Percentiles rank a stretch among this genome's conserved stretches.
phyloP scores from a whole-genome alignment of 1,284 basidiomycete genomes.

The Ustilago shanxiensis region DNA sequence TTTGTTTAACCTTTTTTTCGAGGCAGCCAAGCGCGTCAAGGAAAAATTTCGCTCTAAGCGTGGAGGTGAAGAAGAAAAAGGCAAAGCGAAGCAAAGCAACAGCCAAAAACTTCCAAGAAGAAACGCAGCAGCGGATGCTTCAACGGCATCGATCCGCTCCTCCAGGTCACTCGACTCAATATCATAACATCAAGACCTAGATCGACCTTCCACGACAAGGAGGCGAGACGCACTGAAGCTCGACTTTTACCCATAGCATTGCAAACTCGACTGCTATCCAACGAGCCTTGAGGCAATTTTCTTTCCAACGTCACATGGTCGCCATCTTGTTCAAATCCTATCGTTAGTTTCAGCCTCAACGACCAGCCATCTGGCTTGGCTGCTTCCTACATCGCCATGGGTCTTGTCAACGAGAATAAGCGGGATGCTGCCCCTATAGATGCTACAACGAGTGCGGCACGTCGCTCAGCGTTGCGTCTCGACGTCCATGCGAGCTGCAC shows the following conservation, averaged over 20 bases:
- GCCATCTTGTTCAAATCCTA: background rate
- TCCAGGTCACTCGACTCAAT: background rate
- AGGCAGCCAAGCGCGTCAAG: slow-evolving; percentile 5
- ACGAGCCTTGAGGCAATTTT: background rate
- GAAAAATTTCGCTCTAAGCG: slow-evolving; percentile 28
- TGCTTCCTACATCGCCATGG: slow-evolving; percentile 10
- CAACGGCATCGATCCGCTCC: too few species aligned
- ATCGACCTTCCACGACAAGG: too few species aligned
- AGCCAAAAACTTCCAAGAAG: background rate
- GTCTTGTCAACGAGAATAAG: slow-evolving; percentile 6
- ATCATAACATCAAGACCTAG: slow-evolving; percentile 4
- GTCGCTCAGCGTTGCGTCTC: slow-evolving; percentile 33
- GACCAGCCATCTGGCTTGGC: background rate
- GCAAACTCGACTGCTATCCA: background rate
- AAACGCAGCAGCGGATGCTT: background rate
- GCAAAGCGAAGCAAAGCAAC: background rate
- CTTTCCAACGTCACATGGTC: background rate
- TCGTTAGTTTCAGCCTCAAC: background rate
- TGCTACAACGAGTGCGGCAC: background rate
- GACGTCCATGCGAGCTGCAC: slow-evolving; percentile 30
- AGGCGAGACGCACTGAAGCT: too few species aligned
- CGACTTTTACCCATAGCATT: background rate
- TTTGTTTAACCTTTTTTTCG: too few species aligned
- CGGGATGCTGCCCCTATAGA: background rate
- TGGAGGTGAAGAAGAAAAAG: slow-evolving; percentile 39